Base-by-base conservation (phyloP, 305 asterid genomes). In the Fraxinus sp. region DNA sequence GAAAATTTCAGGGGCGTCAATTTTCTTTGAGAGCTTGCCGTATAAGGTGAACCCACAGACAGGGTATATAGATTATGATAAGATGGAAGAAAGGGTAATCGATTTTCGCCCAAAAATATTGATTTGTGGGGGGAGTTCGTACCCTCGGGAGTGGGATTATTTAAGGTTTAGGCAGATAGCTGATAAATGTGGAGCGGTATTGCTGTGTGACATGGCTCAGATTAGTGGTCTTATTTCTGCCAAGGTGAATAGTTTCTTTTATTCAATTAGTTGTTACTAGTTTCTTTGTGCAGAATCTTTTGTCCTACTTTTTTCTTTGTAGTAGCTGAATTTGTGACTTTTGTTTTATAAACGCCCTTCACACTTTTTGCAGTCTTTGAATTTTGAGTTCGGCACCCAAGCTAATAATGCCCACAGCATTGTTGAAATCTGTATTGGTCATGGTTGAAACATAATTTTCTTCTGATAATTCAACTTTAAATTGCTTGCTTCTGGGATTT, bases 181-280 rank as follows among this genome's bases (percentile, higher is more conserved):
- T 1, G 97, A 93, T 88, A 95, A 89, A 85, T 93, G 97, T 86
- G 97, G 98, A 79, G 97, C 97, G 30, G 89, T 91, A 73, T 88
- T 95, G 89, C 77, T 95, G 80, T 95, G 98, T 73, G 98, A 95
- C 82, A 93, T 95, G 97, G 97, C 98, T 86, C 98, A 95, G 87
- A 92, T 87, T 82, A 95, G 98, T 55, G 98, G 98, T 49, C 97
- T 95, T 83, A 84, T 95, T 86, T 97, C 97, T 84, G 96, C 98
- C 22, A 91, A 95, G 97, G 98, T 95, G 80, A 83, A 79, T 13
- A 20, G 77, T 81, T 43, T 66, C 16, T 18, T 43, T 77, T 14
- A 20, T 57, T 28, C 41, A 62, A 39, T n/a, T 80, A 36, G 14
- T 39, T 68, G 5, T 35, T 13, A 26, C 14, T 43, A 11, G 74